phyloP scores from a whole-genome alignment of 306 rosid genomes.

The Castanopsis chinensis region DNA sequence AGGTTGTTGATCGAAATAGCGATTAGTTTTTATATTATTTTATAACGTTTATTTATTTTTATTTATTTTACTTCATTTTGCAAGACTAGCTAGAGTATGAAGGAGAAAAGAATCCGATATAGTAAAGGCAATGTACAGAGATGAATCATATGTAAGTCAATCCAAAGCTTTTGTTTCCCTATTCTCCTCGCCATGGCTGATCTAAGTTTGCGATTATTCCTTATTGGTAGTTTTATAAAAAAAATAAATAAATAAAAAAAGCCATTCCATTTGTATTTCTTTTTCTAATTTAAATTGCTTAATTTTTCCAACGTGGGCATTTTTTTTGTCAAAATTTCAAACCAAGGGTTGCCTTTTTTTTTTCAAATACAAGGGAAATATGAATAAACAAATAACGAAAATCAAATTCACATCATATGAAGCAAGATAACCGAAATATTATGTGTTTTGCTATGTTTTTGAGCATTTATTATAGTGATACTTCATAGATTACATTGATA shows the following conservation, averaged over 20 bases:
- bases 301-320: background rate
- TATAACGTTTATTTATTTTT: background rate
- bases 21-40: background rate
- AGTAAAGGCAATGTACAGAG: constrained; percentile 49
- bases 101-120: constrained; percentile 27
- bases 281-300: background rate
- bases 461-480: background rate
- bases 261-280: background rate
- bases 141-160: constrained; percentile 36
- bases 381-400: too few species aligned
- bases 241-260: background rate
- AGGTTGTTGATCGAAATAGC: constrained; percentile 25
- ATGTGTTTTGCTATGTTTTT: background rate
- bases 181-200: background rate
- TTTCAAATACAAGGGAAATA: background rate
- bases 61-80: constrained; percentile 17
- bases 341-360: background rate
- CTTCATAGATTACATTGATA: background rate
- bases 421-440: too few species aligned
- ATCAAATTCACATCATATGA: too few species aligned
- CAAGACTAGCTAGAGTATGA: constrained; percentile 24
- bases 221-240: background rate
- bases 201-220: background rate
- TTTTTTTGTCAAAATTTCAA: background rate
- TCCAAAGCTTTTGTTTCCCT: constrained; percentile 22